Evolutionary conservation across 441 rosid species (phyloP), one percentile per base, ranked within the genome.

Genomic region (Pelargonium cotyledonis): DNA sequence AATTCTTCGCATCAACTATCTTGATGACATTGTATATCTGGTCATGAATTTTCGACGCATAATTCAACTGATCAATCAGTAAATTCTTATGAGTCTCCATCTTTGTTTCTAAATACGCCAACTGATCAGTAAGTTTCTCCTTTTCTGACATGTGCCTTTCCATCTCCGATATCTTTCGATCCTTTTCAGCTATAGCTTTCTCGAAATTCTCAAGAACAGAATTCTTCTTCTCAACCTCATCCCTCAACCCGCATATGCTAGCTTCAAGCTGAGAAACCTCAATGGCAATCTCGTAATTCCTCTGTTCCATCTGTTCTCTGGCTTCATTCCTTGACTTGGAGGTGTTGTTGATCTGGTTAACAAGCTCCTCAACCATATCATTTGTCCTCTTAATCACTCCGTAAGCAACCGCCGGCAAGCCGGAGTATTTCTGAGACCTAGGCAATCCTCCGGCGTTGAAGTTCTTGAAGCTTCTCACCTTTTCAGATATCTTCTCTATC

Each of bases 241-340:
- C 90, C 73, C 82, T 74, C 76, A 93, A 76, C 47, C 85, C 84
- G 73, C 86, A 79, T 72, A 93, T 88, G 0, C 91, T 79, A 55
- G 97, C 90, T 76, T 91, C 96, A 68, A 93, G 85, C 83, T 91
- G 90, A 23, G 95, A 91, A 80, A 93, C 98, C 79, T 91, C 92
- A 43, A 87, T 86, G 60, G 98, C 95, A 68, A 93, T 91, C 77
- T 93, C 96, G 67, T 87, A 94, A 72, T 91, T 94, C 68, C 99
- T 82, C 72, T 91, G 95, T 62, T 87, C 99, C 79, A 91, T 78
- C 77, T 88, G 91, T 75, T 84, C 96, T 76, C 97, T 89, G 8
- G 85, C 92, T 64, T 91, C 96, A 72, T 94, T 85, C 65, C 96
- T 86, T 15, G 96, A 81, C 78, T 89, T 94, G 0, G 79, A 70